Evolutionary conservation across 371 early-diverging fungal genomes (phyloP).

Genomic region (Vittaforma corneae): DNA sequence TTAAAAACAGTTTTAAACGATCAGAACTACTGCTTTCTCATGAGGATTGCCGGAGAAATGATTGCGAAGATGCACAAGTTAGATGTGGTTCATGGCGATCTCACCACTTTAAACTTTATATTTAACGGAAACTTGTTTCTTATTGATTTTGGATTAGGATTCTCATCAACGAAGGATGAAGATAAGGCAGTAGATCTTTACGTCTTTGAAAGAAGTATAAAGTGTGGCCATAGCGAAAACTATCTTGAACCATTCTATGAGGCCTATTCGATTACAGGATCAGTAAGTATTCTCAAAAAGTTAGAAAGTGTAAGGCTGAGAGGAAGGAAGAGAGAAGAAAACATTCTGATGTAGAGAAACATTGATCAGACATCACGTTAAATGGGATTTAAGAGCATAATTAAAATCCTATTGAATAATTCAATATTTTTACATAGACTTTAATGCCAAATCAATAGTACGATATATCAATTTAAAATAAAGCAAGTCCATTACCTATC

Average conservation of each 20-base stretch:
- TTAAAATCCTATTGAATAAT: no score
- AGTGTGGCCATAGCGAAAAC: constrained; percentile 69
- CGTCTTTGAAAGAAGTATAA: constrained; percentile 82
- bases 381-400: no score
- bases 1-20: constrained; percentile 26
- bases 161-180: constrained; percentile 69
- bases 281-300: constrained; percentile 26
- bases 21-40: neutral
- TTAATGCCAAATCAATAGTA: no score
- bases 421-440: no score
- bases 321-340: constrained; percentile 50
- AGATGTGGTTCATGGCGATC: constrained; percentile 85
- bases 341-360: no score
- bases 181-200: constrained; percentile 97
- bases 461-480: no score
- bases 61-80: constrained; percentile 70
- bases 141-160: constrained; percentile 93
- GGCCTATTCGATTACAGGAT: constrained; percentile 25
- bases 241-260: constrained; percentile 53
- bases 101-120: constrained; percentile 90
- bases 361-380: no score
- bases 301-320: constrained; percentile 42
- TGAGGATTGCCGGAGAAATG: constrained; percentile 24
- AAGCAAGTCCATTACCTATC: no score
- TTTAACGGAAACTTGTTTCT: constrained; percentile 61